These are phyloP conservation scores for Litsea cubeba DNA, from an alignment of 164 flowering plant species.

Conservation along the genomic window DNA sequence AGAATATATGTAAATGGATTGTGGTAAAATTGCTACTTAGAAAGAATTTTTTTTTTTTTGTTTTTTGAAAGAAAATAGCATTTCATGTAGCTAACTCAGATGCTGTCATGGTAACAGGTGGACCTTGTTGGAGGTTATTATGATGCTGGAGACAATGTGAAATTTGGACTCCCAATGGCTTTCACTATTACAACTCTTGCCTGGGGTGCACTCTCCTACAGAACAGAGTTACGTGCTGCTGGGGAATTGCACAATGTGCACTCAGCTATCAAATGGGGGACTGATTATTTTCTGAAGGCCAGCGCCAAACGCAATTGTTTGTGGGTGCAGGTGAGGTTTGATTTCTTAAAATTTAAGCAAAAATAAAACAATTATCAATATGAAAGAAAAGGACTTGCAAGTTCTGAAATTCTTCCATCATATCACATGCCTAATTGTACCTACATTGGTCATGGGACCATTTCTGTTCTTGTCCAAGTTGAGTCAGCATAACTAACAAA, in stretches of 20 bases:
- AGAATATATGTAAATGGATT: background rate
- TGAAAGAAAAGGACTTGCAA: no score
- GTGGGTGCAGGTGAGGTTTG: conserved; percentile 58
- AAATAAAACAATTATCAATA: no score
- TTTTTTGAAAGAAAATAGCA: no score
- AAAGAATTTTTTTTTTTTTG: no score
- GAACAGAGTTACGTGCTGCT: conserved; percentile 40
- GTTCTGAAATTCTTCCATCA: no score
- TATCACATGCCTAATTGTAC: no score
- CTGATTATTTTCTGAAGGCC: conserved; percentile 77
- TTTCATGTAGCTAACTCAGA: background rate
- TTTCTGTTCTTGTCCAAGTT: no score
- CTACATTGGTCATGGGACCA: no score
- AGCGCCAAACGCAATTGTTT: conserved; percentile 31
- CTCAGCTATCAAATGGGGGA: conserved; percentile 72
- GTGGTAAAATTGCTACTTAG: background rate
- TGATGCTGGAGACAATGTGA: conserved; percentile 96
- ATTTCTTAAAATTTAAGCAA: background rate
- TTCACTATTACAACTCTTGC: conserved; percentile 77
- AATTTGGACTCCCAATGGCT: conserved; percentile 89
- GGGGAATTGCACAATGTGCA: conserved; percentile 53
- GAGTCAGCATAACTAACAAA: no score
- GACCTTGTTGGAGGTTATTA: conserved; percentile 88
- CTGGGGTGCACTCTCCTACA: conserved; percentile 57
- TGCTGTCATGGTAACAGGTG: conserved; percentile 29